Evolutionary conservation across 2,329 filamentous ascomycete species (phyloP).

Genomic region (Aspergillus sp.): DNA sequence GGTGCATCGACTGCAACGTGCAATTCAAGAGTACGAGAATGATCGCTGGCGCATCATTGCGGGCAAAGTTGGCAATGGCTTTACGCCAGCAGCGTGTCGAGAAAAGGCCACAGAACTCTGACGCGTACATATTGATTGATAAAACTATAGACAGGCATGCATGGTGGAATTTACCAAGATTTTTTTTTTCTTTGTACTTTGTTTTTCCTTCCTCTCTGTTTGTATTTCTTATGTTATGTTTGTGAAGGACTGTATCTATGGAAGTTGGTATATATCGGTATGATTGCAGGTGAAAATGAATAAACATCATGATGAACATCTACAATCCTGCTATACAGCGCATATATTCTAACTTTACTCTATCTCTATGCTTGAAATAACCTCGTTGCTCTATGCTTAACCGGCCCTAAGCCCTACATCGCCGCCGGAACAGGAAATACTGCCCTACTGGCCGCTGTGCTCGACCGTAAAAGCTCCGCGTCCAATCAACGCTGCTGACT

Average conservation of each 20-base stretch:
- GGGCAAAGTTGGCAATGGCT: slow-evolving; percentile 84
- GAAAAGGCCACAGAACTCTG: slow-evolving; percentile 60
- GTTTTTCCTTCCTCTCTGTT: background rate
- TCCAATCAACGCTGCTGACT: slow-evolving; percentile 24
- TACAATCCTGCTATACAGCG: too few species aligned
- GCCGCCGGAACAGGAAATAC: slow-evolving; percentile 9
- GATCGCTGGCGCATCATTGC: slow-evolving; percentile 92
- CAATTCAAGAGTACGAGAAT: slow-evolving; percentile 39
- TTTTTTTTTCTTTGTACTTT: background rate
- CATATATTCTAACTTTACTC: background rate
- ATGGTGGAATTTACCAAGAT: background rate
- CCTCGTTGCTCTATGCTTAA: too few species aligned
- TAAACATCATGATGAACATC: too few species aligned
- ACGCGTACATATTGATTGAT: background rate
- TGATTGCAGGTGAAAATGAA: too few species aligned
- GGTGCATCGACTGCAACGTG: slow-evolving; percentile 35
- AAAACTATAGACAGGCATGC: background rate
- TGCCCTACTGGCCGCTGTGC: slow-evolving; percentile 9
- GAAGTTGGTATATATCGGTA: too few species aligned
- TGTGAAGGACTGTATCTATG: background rate
- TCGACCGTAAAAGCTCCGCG: slow-evolving; percentile 12
- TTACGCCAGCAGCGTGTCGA: slow-evolving; percentile 80
- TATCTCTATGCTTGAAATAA: background rate
- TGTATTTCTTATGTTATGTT: background rate
- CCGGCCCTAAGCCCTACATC: slow-evolving; percentile 15